These are phyloP conservation scores for Poa pratensis DNA, from an alignment of 176 grass and related monocot genomes.

Conservation along the genomic window DNA sequence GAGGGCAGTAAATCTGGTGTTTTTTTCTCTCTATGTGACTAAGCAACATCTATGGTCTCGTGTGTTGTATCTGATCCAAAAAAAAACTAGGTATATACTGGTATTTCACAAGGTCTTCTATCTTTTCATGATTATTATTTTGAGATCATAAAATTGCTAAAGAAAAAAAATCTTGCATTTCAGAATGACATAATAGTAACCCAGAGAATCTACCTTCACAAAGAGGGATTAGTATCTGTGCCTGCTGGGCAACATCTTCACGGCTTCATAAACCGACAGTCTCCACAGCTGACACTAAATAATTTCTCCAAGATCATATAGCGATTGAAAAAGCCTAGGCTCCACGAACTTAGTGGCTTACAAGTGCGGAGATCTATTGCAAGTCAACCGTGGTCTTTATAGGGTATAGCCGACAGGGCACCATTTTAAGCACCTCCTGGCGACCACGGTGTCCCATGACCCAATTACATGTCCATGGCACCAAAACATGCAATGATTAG, in stretches of 20 bases:
- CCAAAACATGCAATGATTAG: constrained; percentile 2
- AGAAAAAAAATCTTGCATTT: too few species aligned
- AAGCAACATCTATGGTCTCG: too few species aligned
- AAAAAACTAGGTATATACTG: too few species aligned
- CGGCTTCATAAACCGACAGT: not conserved
- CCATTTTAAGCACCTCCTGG: constrained; percentile 19
- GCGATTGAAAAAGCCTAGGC: not conserved
- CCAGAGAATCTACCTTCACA: not conserved
- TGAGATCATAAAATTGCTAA: too few species aligned
- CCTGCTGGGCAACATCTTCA: not conserved
- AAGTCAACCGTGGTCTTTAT: constrained; percentile 43
- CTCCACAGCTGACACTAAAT: not conserved
- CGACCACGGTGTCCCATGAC: not conserved
- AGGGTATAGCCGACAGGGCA: constrained; percentile 31
- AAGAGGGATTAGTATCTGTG: not conserved
- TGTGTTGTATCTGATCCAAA: too few species aligned
- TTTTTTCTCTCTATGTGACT: too few species aligned
- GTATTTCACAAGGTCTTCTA: too few species aligned
- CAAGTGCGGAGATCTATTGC: constrained; percentile 11
- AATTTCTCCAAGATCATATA: not conserved
- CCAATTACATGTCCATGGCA: not conserved
- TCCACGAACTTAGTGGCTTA: constrained; percentile 16
- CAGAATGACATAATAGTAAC: too few species aligned
- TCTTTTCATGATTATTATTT: too few species aligned
- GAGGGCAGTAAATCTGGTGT: too few species aligned